A percentile compares a stretch with the other conserved stretches of the same genome.
Evolutionary conservation across 768 basidiomycete genomes (phyloP).

Genomic region (Daedaleopsis nitida): DNA sequence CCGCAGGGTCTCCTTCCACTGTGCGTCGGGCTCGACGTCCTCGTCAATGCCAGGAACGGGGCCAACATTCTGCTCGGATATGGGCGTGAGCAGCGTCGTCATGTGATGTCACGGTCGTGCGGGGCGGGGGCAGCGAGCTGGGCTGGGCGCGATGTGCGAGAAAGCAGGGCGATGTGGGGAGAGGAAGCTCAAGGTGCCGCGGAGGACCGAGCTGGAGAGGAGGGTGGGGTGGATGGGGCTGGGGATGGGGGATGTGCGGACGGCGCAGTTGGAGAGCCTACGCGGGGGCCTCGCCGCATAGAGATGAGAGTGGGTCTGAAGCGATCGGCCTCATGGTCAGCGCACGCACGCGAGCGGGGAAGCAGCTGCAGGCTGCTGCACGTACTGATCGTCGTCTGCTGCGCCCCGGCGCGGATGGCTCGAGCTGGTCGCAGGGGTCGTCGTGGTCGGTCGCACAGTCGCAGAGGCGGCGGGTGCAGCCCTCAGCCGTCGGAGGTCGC

Average conservation of each 20-base stretch:
- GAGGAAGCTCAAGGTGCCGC: constrained; percentile 15
- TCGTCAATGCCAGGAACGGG: constrained; percentile 6
- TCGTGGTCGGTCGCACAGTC: constrained; percentile 17
- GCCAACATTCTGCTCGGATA: constrained; percentile 16
- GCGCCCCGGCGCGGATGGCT: constrained; percentile 3
- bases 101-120: constrained; percentile 7
- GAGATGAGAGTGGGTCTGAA: constrained; percentile 19
- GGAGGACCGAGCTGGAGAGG: constrained; percentile 9
- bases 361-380: constrained; percentile 2
- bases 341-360: constrained; percentile 18
- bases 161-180: constrained; percentile 11
- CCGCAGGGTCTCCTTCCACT: constrained; percentile 52
- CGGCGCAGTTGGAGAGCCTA: constrained; percentile 10
- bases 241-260: constrained; percentile 8
- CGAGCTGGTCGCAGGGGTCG: constrained; percentile 10
- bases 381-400: constrained; percentile 16
- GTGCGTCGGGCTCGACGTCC: constrained; percentile 52
- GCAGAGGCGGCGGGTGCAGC: constrained; percentile 17
- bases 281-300: constrained; percentile 15
- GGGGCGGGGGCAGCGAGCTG: too few species aligned
- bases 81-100: constrained; percentile 19
- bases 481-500: constrained; percentile 22
- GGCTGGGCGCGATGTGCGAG: constrained; percentile 3
- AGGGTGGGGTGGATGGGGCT: constrained; percentile 1
- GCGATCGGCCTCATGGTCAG: constrained; percentile 23